Percentiles rank a stretch among this genome's conserved stretches.
Evolutionary conservation across 2,329 filamentous ascomycete genomes (phyloP).

Genomic region (Neonectria neomacrospora): DNA sequence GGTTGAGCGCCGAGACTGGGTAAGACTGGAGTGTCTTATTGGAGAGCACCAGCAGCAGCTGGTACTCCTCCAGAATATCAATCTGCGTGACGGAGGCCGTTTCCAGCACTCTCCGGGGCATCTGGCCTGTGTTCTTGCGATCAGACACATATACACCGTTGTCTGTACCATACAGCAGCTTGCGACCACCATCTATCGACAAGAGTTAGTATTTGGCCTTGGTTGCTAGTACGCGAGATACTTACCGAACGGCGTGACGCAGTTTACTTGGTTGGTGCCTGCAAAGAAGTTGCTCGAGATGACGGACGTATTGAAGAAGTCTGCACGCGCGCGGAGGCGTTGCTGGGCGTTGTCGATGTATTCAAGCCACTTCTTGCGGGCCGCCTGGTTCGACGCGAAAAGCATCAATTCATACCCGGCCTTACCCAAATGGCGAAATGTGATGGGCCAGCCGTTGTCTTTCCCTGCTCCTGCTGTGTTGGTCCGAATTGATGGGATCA

Average conservation of each 20-base stretch:
- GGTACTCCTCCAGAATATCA: constrained; percentile 95
- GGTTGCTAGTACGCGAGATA: constrained; percentile 31
- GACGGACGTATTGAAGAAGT: constrained; percentile 84
- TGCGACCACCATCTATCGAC: constrained; percentile 84
- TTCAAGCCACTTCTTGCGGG: constrained; percentile 96
- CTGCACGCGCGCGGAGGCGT: constrained; percentile 84
- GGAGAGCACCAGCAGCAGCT: constrained; percentile 87
- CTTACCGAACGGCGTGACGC: constrained; percentile 89
- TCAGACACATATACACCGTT: constrained; percentile 93
- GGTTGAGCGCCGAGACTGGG: constrained; percentile 85
- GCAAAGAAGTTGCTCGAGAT: constrained; percentile 71
- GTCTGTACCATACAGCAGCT: constrained; percentile 94
- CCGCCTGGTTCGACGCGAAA: constrained; percentile 85
- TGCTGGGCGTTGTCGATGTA: constrained; percentile 92
- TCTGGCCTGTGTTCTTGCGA: constrained; percentile 85
- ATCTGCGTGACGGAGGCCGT: constrained; percentile 90
- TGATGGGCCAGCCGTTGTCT: constrained; percentile 88
- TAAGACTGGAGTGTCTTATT: constrained; percentile 95
- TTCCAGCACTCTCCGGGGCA: constrained; percentile 86
- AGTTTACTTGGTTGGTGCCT: constrained; percentile 86
- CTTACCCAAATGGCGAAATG: constrained; percentile 94
- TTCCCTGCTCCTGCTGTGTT: constrained; percentile 66
- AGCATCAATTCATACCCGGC: constrained; percentile 93
- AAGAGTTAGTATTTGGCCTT: constrained; percentile 30
- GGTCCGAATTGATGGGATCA: constrained; percentile 70